Conservation (phyloP, 768 basidiomycete genomes). For the Lentinula boryana region DNA sequence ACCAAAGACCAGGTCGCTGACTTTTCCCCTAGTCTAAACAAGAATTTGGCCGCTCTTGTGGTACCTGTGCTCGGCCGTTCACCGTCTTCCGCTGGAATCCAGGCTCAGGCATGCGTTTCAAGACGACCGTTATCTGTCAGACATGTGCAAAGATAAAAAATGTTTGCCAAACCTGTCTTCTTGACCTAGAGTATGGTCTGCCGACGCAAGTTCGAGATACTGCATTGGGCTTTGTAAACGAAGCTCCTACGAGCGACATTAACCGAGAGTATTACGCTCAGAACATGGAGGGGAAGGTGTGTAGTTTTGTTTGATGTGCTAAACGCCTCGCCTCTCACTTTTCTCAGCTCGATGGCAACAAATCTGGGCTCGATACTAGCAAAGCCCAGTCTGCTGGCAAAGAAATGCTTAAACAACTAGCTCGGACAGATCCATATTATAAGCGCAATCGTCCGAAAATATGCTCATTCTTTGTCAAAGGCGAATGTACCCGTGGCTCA, state of each 20-base stretch:
- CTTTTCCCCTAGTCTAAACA: conserved; percentile 74
- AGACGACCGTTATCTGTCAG: conserved; percentile 95
- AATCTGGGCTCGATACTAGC: conserved; percentile 55
- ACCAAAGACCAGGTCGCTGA: background rate
- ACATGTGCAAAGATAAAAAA: conserved; percentile 96
- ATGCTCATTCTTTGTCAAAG: conserved; percentile 95
- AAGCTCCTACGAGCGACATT: conserved; percentile 94
- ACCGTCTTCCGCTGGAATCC: conserved; percentile 99
- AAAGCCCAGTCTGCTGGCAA: conserved; percentile 77
- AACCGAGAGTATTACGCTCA: conserved; percentile 95
- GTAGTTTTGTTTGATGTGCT: conserved; percentile 14
- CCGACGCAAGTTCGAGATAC: conserved; percentile 98
- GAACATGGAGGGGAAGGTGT: conserved; percentile 81
- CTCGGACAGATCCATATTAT: conserved; percentile 94
- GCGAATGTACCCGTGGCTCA: conserved; percentile 84
- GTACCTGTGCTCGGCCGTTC: conserved; percentile 94
- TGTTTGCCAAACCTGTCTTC: conserved; percentile 94
- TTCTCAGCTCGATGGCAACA: conserved; percentile 62
- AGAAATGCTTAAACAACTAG: conserved; percentile 94
- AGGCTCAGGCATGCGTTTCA: conserved; percentile 87
- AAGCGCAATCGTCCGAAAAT: conserved; percentile 93
- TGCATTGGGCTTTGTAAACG: conserved; percentile 76
- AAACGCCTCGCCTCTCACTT: background rate
- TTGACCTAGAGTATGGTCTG: conserved; percentile 93
- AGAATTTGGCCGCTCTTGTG: conserved; percentile 93